These are phyloP conservation scores for Colletotrichum nymphaeae DNA, from an alignment of 2,329 filamentous ascomycete genomes.

Conservation along the genomic window DNA sequence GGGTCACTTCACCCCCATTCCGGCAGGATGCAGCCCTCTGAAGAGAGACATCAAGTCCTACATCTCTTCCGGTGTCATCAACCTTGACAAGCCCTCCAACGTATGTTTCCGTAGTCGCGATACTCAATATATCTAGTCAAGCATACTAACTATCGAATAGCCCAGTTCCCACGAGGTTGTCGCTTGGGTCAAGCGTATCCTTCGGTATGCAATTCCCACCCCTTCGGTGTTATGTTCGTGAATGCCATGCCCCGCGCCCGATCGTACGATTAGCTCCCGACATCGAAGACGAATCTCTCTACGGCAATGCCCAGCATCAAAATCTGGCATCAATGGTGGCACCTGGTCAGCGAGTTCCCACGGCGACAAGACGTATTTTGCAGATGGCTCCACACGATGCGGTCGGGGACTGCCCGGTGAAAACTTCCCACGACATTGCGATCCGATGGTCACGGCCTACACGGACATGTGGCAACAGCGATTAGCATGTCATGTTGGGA, in stretches of 20 bases:
- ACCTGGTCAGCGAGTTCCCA: neutral
- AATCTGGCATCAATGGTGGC: neutral
- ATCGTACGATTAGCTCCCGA: neutral
- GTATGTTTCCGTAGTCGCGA: slow-evolving; percentile 6
- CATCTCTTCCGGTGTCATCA: slow-evolving; percentile 97
- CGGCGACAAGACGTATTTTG: neutral
- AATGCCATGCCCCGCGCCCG: slow-evolving; percentile 1
- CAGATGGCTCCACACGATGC: neutral
- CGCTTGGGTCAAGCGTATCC: slow-evolving; percentile 98
- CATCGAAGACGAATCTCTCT: neutral
- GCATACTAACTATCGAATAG: slow-evolving; percentile 20
- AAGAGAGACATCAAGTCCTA: slow-evolving; percentile 97
- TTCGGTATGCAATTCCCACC: slow-evolving; percentile 69
- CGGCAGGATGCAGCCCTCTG: slow-evolving; percentile 89
- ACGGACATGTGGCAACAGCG: neutral
- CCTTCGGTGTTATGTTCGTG: neutral
- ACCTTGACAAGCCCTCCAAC: slow-evolving; percentile 78
- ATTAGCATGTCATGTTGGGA: neutral
- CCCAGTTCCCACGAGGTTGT: slow-evolving; percentile 90
- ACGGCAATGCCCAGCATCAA: neutral
- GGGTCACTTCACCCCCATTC: slow-evolving; percentile 96
- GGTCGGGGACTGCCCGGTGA: neutral
- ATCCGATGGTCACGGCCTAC: neutral
- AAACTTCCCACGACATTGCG: neutral
- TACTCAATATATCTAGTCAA: neutral